Conservation (phyloP, 768 basidiomycete species). For the Hericium rajendrae region DNA sequence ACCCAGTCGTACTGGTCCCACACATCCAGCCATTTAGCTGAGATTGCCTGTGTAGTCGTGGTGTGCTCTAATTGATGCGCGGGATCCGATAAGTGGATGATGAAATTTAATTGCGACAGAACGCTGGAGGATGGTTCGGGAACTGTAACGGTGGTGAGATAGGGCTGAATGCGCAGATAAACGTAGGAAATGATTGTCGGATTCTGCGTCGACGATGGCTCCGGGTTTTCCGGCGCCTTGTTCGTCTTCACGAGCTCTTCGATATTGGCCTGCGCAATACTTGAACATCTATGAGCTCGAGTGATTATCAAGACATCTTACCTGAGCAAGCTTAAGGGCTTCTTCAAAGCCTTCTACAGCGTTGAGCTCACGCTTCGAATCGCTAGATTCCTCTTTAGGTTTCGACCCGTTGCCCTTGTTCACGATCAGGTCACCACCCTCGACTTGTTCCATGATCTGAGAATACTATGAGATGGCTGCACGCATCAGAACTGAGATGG, state of each 20-base stretch:
- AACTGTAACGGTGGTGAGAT: slow-evolving; percentile 46
- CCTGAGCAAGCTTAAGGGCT: slow-evolving; percentile 80
- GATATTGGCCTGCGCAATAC: slow-evolving; percentile 51
- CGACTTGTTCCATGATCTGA: slow-evolving; percentile 85
- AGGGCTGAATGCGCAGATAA: slow-evolving; percentile 90
- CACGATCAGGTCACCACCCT: slow-evolving; percentile 85
- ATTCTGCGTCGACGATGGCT: slow-evolving; percentile 29
- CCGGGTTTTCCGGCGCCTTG: slow-evolving; percentile 24
- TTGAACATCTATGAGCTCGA: no score
- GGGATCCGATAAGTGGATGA: slow-evolving; percentile 65
- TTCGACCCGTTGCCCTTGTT: slow-evolving; percentile 73
- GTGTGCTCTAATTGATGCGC: slow-evolving; percentile 66
- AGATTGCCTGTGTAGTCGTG: slow-evolving; percentile 76
- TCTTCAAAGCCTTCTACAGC: slow-evolving; percentile 77
- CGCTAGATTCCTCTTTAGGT: slow-evolving; percentile 44
- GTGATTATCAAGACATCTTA: slow-evolving; percentile 19
- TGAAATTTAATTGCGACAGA: slow-evolving; percentile 45
- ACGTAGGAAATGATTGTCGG: slow-evolving; percentile 83
- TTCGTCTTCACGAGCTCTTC: slow-evolving; percentile 68
- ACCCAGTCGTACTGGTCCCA: slow-evolving; percentile 97
- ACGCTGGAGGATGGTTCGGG: slow-evolving; percentile 21
- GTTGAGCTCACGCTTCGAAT: slow-evolving; percentile 59
- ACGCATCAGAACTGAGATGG: neutral
- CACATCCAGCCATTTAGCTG: slow-evolving; percentile 75
- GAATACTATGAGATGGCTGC: neutral